Base-by-base conservation (phyloP, 306 rosid species). In the Castanospermum australe region DNA sequence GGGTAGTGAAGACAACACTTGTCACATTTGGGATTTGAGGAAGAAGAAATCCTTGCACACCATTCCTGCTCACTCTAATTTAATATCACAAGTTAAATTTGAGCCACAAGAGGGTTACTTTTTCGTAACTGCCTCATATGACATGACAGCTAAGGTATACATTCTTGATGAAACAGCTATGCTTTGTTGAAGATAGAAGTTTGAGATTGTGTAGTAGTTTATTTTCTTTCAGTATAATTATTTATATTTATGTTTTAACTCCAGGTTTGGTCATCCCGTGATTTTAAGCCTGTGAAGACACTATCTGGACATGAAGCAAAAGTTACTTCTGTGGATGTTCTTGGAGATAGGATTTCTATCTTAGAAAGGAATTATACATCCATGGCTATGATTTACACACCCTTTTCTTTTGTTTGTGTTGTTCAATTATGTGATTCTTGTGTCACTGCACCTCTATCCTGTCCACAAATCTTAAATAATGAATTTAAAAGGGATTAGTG, bases 31-130 rank as follows among this genome's bases (percentile, higher is more conserved):
- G 99, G 99, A 95, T 85, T 83, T 95, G 78, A 86, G 98, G 82
- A 95, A 95, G 90, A 93, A 87, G 87, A 91, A 82, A 89, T 93
- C 99, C 32, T 50, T 93, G 60, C 91, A 91, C 80, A 74, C 67
- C 57, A 95, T 95, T 79, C 98, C 98, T n/a, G 99, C 99, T 10
- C 99, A 95, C 81, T 79, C 99, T 44, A 95, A 91, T 79, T 89
- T 93, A 18, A 84, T 95, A 88, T 93, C 98, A 65, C 93, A 95
- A 86, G 96, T 95, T 77, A 91, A 95, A 76, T 93, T 86, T 83
- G 97, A 95, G 80, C 98, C 98, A 42, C 98, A 93, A 47, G 99
- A 91, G 84, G 99, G 99, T 81, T 95, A 95, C 85, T 95, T 88
- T 87, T 86, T 95, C 84, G 97, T 89, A 52, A 93, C 99, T 41